Evolutionary conservation across 2,329 filamentous ascomycete species (phyloP), one percentile per base, ranked within the genome.

Genomic region (Penicillium carneum): DNA sequence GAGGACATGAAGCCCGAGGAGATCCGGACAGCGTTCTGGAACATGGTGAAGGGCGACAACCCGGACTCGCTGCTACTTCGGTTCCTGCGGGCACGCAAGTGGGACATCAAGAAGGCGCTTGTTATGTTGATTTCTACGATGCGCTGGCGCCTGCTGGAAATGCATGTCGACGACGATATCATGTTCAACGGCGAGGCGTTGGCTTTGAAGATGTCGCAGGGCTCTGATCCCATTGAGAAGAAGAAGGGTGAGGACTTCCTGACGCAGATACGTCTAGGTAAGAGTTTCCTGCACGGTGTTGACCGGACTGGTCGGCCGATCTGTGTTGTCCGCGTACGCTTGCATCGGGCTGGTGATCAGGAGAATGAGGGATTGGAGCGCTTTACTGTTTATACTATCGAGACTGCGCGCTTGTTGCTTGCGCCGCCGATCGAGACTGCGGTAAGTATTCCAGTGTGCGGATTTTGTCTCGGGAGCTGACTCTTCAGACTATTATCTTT

Each of bases 121-220:
- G 86, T 97, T 67, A 99, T 99, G 95, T 81, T 97, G 76, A 86
- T 99, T 45, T 92, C 92, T 2, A 97, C 95, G 0, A 91, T 98
- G 86, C 90, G 92, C 76, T 99, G 95, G 95, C 88, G 95, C 66
- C 81, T 88, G 59, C 83, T 85, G 39, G 92, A 96, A 62, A 90
- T 95, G 84, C 88, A 92, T 69, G 91, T 98, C 20, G 95, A 99
- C 73, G 89, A 91, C 61, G 91, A 96, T 69, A 89, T 99, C 70
- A 91, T 96, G 85, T 80, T 80, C 64, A 86, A 87, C 39, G 93
- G 92, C 45, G 93, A 97, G 74, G 85, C 84, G 31, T 83, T 83
- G 20, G 88, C 90, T n/a, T 68, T 88, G 18, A 79, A 84, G 45
- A 84, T 87, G 57, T 83, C 85, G 36, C 84, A 87, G 64, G 86